A percentile compares a stretch with the other conserved stretches of the same genome.
These are phyloP conservation scores for Teunomyces panamensis DNA, from an alignment of 805 yeast species.

Conservation along the genomic window DNA sequence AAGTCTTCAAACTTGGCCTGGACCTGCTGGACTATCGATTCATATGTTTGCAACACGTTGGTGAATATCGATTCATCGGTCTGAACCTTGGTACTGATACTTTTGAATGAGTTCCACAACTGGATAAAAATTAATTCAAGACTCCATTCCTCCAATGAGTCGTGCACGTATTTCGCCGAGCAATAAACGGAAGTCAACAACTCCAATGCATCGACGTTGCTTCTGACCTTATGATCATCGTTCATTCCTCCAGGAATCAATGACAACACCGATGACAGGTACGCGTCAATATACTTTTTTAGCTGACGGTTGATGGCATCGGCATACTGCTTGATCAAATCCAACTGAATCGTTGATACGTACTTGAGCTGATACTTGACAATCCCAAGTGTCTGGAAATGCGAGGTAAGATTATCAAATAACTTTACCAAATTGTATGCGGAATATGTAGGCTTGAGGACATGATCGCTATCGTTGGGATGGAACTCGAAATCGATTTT, in stretches of 20 bases:
- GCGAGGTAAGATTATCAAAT: conserved; percentile 53
- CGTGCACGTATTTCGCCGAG: conserved; percentile 27
- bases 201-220: conserved; percentile 25
- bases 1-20: conserved; percentile 25
- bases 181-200: conserved; percentile 33
- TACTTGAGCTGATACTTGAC: conserved; percentile 55
- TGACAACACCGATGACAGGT: conserved; percentile 28
- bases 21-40: conserved; percentile 15
- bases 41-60: conserved; percentile 20
- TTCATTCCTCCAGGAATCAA: conserved; percentile 36
- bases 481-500: conserved; percentile 54
- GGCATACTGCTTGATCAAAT: conserved; percentile 52
- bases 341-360: conserved; percentile 56
- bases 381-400: conserved; percentile 49
- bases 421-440: conserved; percentile 56
- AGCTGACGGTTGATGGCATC: conserved; percentile 29
- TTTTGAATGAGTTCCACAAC: conserved; percentile 34
- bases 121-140: conserved; percentile 38
- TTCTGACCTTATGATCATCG: conserved; percentile 17
- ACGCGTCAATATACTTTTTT: conserved; percentile 40
- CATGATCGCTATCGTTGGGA: conserved; percentile 2
- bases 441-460: conserved; percentile 55
- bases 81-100: conserved; percentile 12
- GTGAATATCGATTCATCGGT: conserved; percentile 31
- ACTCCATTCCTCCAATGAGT: conserved; percentile 36